A percentile compares a stretch with the other conserved stretches of the same genome.
These are phyloP conservation scores for Populus ilicifolia DNA, from an alignment of 345 rosid species.

Conservation along the genomic window DNA sequence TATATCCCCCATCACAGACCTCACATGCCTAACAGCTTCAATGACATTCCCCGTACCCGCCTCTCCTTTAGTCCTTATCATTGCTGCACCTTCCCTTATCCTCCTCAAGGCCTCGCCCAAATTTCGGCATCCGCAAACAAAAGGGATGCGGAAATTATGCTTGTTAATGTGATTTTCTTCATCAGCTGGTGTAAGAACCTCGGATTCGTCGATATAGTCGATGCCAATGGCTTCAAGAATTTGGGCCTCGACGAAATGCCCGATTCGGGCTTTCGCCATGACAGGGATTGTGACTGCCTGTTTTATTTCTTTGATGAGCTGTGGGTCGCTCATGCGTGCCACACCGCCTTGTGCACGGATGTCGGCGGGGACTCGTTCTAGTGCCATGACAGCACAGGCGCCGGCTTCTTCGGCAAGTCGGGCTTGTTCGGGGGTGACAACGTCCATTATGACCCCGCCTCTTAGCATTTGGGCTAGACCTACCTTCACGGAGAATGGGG, in stretches of 20 bases:
- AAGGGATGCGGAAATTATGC: conserved; percentile 72
- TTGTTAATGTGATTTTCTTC: conserved; percentile 81
- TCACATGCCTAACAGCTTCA: conserved; percentile 77
- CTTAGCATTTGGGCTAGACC: conserved; percentile 32
- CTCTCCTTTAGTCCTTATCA: conserved; percentile 84
- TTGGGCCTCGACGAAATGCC: conserved; percentile 31
- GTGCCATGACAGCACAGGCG: conserved; percentile 28
- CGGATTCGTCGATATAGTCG: conserved; percentile 81
- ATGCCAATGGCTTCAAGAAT: conserved; percentile 45
- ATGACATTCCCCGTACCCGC: conserved; percentile 77
- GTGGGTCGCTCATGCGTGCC: conserved; percentile 33
- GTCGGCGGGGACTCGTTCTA: conserved; percentile 28
- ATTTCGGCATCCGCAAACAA: conserved; percentile 80
- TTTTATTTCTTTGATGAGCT: conserved; percentile 28
- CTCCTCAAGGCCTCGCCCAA: conserved; percentile 72
- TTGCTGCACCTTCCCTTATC: conserved; percentile 76
- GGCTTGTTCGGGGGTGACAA: conserved; percentile 26
- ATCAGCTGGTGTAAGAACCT: conserved; percentile 66
- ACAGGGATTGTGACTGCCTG: conserved; percentile 26
- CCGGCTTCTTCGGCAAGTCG: conserved; percentile 31
- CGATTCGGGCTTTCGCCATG: conserved; percentile 30
- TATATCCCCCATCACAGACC: conserved; percentile 73
- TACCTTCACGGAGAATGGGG: conserved; percentile 29
- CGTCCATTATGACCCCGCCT: conserved; percentile 32
- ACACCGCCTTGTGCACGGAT: conserved; percentile 31